Conservation (phyloP, 345 rosid species). For the Citrus reticulata region DNA sequence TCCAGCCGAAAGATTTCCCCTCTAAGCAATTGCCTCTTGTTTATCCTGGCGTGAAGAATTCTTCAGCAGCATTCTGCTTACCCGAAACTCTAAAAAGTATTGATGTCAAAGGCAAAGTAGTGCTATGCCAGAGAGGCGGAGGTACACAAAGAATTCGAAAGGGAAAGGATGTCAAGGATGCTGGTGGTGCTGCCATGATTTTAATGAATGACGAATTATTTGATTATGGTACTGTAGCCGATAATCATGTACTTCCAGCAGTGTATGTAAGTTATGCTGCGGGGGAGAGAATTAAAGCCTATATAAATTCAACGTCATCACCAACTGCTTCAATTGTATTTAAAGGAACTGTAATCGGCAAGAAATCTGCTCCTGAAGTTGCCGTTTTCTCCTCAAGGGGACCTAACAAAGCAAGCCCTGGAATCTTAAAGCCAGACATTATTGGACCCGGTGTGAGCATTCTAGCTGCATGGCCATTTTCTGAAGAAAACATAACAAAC, state of each 20-base stretch:
- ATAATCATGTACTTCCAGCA: not conserved
- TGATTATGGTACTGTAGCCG: too few species aligned
- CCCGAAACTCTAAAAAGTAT: not conserved
- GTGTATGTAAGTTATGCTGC: not conserved
- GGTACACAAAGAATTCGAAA: not conserved
- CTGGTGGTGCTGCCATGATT: not conserved
- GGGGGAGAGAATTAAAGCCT: not conserved
- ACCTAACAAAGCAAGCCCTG: not conserved
- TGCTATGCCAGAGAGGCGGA: not conserved
- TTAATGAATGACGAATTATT: not conserved
- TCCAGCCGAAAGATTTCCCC: not conserved
- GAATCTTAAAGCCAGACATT: not conserved
- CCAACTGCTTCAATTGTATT: not conserved
- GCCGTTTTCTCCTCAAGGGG: not conserved
- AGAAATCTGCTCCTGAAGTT: not conserved
- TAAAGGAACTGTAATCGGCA: not conserved
- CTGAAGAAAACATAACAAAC: not conserved
- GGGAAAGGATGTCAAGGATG: not conserved
- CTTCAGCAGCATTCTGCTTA: not conserved
- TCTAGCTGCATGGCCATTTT: not conserved
- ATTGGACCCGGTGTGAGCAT: not conserved
- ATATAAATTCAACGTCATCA: not conserved
- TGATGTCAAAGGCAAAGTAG: not conserved
- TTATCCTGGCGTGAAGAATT: not conserved
- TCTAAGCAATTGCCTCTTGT: not conserved